Evolutionary conservation across 768 basidiomycete species (phyloP), one percentile per base, ranked within the genome.

Genomic region (Hygrophorus pudorinus): DNA sequence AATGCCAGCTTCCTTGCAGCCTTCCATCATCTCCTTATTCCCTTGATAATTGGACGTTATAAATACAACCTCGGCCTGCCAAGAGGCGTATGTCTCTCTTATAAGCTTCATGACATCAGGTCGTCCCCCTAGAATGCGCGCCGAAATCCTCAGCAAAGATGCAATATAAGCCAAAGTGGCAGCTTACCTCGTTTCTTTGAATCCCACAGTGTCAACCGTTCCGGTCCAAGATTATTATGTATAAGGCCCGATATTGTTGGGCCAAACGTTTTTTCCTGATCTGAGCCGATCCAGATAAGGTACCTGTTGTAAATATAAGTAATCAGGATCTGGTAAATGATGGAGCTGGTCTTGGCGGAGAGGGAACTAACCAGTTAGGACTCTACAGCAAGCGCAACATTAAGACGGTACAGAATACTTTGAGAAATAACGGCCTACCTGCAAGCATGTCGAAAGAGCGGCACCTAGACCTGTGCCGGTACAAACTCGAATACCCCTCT

Each of bases 41-140:
- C 85, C 85, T 32, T 77, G 70, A 53, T 73, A 81, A 64, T 88
- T 88, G n/a, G 84, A 86, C 6, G 85, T 88, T 59, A 88, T 83
- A 61, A 88, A 85, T 20, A 87, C 78, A 36, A 88, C 79, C 65
- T 88, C 85, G 2, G 85, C 85, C 33, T 76, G 67, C 80, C 81
- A 88, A 35, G 68, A 71, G 20, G 71, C 58, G 52, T 83, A 84
- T 2, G 69, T 73, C 48, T 87, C 81, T 54, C 75, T 78, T 55
- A 87, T 56, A 42, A 88, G 60, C 57, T 84, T 80, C 80, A 85
- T 83, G 16, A 78, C 73, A 51, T 87, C 82, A 11, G 85, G 85
- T 46, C 85, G 76, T 12, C 82, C 81, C 20, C 50, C 47, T 47
- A 17, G 8, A 11, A 18, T 29, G 16, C 5, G 5, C 4, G 17